Base-by-base conservation (phyloP, 2,329 filamentous ascomycete species). In the Colletotrichum aenigma region DNA sequence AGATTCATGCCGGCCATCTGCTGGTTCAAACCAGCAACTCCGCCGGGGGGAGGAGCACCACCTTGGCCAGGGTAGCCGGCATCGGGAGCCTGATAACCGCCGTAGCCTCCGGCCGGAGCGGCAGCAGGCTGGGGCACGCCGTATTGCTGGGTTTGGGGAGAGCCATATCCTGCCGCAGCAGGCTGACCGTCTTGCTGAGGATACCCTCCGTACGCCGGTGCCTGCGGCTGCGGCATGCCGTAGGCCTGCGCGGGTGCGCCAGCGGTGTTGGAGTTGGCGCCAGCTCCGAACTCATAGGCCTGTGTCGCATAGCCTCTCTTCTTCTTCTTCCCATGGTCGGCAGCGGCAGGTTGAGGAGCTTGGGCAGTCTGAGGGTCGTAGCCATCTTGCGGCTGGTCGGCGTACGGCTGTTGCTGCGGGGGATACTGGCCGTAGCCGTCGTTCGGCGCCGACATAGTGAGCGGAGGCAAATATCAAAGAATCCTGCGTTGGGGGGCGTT, bases 271-370 rank as follows among this genome's bases (percentile, higher is more conserved):
- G 73, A 73, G 89, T 98, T 98, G 82, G 94, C 95, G 81, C 96
- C 97, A 66, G 91, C 91, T 66, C 94, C 95, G 81, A 98, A 97
- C 75, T 98, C 96, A 85, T 98, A 99, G 61, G 96, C 96, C 85
- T 97, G 94, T 73, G 95, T 95, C 70, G 97, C 97, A 88, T 98
- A 98, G 73, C 94, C 94, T 88, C 96, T 92, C 91, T 98, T 98
- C 92, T 98, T 98, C 88, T 96, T 96, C 85, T 91, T 93, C 77
- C 87, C 89, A 62, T 88, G 87, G 58, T 88, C 88, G 34, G 85
- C 81, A 58, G 78, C 82, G 12, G 85, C 81, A 13, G 82, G 81
- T 56, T 84, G 84, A 32, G 76, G 30, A 65, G 69, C 73, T 73
- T 72, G 73, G 60, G 80, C 82, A 62, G 84, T 78, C 70, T 86